phyloP scores from a whole-genome alignment of 2,329 filamentous ascomycete genomes.

The Pseudofabraea citricarpa region DNA sequence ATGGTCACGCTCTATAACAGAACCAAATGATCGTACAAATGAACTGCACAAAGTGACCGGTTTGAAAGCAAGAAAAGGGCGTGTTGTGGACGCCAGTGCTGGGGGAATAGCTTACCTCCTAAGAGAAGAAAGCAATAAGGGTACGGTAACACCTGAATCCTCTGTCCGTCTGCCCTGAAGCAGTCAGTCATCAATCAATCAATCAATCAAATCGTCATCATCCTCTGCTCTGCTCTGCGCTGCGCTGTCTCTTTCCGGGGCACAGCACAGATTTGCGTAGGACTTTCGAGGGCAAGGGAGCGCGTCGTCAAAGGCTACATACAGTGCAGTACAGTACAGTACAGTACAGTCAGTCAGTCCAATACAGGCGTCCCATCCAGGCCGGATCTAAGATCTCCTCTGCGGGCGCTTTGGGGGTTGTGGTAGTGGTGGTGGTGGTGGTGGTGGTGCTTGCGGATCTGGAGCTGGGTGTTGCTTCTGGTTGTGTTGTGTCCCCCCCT shows the following conservation, averaged over 20 bases:
- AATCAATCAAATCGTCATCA: no score
- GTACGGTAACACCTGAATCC: conserved; percentile 30
- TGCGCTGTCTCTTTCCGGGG: no score
- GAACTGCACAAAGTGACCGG: conserved; percentile 25
- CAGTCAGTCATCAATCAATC: neutral
- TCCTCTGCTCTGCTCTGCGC: no score
- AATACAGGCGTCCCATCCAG: no score
- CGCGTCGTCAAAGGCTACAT: neutral
- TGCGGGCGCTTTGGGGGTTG: no score
- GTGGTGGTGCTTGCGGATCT: no score
- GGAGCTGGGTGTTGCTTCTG: no score
- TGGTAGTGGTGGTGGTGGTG: neutral
- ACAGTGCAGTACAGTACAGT: neutral
- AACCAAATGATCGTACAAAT: conserved; percentile 28
- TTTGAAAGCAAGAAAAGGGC: conserved; percentile 10
- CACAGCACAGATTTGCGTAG: no score
- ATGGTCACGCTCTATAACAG: conserved; percentile 24
- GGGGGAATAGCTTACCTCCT: conserved; percentile 13
- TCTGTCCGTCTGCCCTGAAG: conserved; percentile 12
- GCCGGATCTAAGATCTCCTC: no score
- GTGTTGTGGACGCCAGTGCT: conserved; percentile 10
- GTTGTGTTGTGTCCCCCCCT: no score
- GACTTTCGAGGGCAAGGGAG: neutral
- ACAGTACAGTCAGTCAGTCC: neutral
- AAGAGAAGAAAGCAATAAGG: conserved; percentile 19